phyloP scores from a whole-genome alignment of 2,329 filamentous ascomycete genomes.

The Ceratocystis diversiconidia region DNA sequence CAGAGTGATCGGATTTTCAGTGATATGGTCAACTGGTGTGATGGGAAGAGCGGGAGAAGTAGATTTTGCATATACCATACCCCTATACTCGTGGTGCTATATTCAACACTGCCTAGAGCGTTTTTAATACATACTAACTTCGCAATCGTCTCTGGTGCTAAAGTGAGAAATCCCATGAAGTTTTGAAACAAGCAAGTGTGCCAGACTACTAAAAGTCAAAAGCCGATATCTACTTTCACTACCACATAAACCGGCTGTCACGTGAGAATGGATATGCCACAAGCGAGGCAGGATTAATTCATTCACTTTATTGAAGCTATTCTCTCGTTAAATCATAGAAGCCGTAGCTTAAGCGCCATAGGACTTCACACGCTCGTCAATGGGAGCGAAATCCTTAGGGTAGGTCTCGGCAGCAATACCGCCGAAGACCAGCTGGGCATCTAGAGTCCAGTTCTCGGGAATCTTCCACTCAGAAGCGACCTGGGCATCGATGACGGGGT shows the following conservation, averaged over 20 bases:
- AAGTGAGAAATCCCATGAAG: background rate
- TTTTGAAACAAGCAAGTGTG: background rate
- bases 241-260: background rate
- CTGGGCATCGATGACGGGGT: constrained; percentile 65
- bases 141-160: background rate
- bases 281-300: background rate
- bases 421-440: constrained; percentile 77
- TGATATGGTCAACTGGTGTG: background rate
- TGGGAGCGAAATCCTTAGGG: constrained; percentile 49
- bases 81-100: background rate
- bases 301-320: background rate
- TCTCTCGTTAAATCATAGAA: background rate
- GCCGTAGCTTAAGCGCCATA: constrained; percentile 35
- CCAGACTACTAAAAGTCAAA: too few relatives aligned
- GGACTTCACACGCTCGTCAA: constrained; percentile 54
- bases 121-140: constrained; percentile 4
- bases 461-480: constrained; percentile 56
- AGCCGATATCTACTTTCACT: background rate
- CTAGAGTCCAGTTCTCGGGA: constrained; percentile 58
- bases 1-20: background rate
- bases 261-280: background rate
- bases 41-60: background rate
- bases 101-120: constrained; percentile 3
- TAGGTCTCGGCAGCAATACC: constrained; percentile 40
- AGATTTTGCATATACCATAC: background rate